Percentiles rank a stretch among this genome's conserved stretches.
Evolutionary conservation across 2,329 filamentous ascomycete genomes (phyloP).

Genomic region (Boeremia lycopersici): DNA sequence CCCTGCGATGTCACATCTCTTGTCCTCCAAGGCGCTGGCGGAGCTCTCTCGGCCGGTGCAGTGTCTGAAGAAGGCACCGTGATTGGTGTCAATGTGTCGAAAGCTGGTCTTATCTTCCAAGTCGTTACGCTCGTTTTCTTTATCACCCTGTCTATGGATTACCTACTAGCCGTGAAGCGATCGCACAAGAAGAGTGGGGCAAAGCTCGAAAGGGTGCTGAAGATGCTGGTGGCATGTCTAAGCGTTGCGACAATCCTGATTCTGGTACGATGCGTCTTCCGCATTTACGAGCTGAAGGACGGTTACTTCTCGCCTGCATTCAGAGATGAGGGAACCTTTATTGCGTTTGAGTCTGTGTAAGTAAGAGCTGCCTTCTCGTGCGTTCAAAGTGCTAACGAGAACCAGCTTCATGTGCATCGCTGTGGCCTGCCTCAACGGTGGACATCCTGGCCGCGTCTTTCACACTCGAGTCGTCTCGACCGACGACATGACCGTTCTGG

Average conservation of each 20-base stretch:
- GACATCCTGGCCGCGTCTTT: constrained; percentile 5
- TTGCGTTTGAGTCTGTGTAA: constrained; percentile 17
- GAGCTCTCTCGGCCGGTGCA: constrained; percentile 11
- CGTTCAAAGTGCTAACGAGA: neutral
- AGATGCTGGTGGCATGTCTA: neutral
- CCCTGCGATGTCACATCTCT: constrained; percentile 17
- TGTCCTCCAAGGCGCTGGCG: constrained; percentile 16
- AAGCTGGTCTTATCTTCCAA: constrained; percentile 12
- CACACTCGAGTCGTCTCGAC: neutral
- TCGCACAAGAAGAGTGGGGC: neutral
- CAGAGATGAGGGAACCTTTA: constrained; percentile 9
- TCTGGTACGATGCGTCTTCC: constrained; percentile 11
- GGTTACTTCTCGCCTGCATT: constrained; percentile 16
- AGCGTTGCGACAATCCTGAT: constrained; percentile 3
- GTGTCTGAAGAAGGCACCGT: neutral
- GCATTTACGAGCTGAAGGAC: constrained; percentile 15
- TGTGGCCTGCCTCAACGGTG: constrained; percentile 4
- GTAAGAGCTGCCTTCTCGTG: neutral
- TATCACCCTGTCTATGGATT: constrained; percentile 1
- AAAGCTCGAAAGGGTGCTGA: neutral
- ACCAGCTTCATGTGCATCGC: constrained; percentile 2
- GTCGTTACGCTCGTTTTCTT: constrained; percentile 5
- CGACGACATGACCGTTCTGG: neutral
- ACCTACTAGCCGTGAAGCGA: neutral
- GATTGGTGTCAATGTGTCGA: constrained; percentile 6